A percentile compares a stretch with the other conserved stretches of the same genome.
Evolutionary conservation across 2,329 filamentous ascomycete species (phyloP).

Genomic region (Ophiostoma sp.): DNA sequence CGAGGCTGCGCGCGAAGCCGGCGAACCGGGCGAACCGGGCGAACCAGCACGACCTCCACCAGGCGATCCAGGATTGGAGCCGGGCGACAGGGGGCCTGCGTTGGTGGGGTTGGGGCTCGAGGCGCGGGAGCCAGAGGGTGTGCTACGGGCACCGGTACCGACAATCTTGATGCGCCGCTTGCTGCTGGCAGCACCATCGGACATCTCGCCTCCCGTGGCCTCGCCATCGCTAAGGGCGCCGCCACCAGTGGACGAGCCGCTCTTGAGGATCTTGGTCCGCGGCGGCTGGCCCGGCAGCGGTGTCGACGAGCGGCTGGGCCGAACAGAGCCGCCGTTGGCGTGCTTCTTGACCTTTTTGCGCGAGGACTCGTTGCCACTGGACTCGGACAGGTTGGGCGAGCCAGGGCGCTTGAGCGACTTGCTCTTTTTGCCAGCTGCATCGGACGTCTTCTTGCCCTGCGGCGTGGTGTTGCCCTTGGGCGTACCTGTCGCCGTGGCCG

Average conservation of each 20-base stretch:
- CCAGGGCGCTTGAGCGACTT: constrained; percentile 78
- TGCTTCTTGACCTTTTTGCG: constrained; percentile 75
- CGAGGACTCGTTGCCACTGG: constrained; percentile 85
- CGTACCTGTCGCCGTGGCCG: constrained; percentile 53
- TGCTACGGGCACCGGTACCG: constrained; percentile 47
- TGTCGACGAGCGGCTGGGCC: constrained; percentile 56
- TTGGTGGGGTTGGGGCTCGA: constrained; percentile 58
- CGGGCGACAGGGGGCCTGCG: constrained; percentile 34
- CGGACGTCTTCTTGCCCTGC: constrained; percentile 47
- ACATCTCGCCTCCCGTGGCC: constrained; percentile 67
- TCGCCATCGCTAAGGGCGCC: constrained; percentile 72
- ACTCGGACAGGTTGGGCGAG: constrained; percentile 84
- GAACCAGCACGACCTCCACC: constrained; percentile 24
- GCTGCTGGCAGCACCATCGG: constrained; percentile 49
- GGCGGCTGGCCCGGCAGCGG: constrained; percentile 52
- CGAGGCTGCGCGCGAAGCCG: constrained; percentile 38
- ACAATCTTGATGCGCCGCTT: constrained; percentile 58
- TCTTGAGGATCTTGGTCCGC: constrained; percentile 34
- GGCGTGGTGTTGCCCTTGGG: constrained; percentile 67
- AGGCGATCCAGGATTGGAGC: constrained; percentile 32
- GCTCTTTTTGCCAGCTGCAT: constrained; percentile 52
- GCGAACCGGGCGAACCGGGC: constrained; percentile 29
- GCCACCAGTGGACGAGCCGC: constrained; percentile 40
- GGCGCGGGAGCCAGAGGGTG: constrained; percentile 61
- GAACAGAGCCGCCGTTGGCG: constrained; percentile 46